Evolutionary conservation across 352 stramenopile genomes (phyloP), one percentile per base, ranked within the genome.

Genomic region (Pelagophyceae sp.): DNA sequence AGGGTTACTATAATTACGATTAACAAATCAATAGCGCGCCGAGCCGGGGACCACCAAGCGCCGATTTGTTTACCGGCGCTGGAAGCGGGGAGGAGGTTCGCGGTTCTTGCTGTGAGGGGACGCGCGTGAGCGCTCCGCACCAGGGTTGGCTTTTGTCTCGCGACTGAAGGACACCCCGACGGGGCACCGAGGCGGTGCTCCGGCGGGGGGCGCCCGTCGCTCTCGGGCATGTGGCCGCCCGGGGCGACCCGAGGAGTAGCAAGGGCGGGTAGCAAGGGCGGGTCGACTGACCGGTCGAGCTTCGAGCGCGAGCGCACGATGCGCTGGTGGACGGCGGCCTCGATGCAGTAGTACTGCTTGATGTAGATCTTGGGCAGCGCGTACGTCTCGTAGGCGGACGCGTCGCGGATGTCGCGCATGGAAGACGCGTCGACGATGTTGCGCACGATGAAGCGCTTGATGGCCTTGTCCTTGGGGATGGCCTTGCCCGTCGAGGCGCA

Each of bases 291-390:
- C 85, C 96, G 92, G 77, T 85, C 91, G 81, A 94, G 90, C 33
- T 90, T 86, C 82, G 93, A 98, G 84, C 96, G 93, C 82, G 93
- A 96, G 90, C 96, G 94, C 72, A 99, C 96, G 84, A 99, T 98
- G 88, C 96, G 95, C 88, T 98, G 94, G 90, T 99, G 96, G 78
- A 99, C 97, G 76, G 96, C 96, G 70, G 95, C 95, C 84, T 98
- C 95, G 38, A 99, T 94, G 86, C 94, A 98, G 91, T 99, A 99
- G 87, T 98, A 98, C 93, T 98, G 98, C 94, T 99, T 99, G 84
- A 99, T 96, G 92, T 99, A 99, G 80, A 99, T 94, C 91, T 99
- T 99, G 80, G 96, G 96, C 79, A 99, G 88, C 78, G 94, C 91
- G 89, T 99, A 99, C 85, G 97, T 96, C 87, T 98, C 94, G 90